Conservation (phyloP, 2,329 filamentous ascomycete genomes). For the Metarhizium sp. region DNA sequence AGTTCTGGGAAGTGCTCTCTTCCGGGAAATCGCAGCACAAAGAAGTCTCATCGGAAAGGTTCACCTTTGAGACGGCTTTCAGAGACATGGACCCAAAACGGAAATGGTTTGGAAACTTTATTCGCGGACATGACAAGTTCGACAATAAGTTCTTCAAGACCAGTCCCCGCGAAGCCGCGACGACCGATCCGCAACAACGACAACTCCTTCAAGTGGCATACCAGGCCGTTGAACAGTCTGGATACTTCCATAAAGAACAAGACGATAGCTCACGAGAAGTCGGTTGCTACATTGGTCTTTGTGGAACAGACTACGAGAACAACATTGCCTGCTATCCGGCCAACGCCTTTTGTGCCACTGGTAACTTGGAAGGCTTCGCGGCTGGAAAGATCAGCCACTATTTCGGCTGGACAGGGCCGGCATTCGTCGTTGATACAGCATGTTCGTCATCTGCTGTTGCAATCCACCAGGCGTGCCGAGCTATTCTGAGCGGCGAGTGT, state of each 20-base stretch:
- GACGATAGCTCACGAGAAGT: background rate
- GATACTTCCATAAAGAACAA: conserved; percentile 9
- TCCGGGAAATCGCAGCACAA: conserved; percentile 7
- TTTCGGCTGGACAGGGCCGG: conserved; percentile 5
- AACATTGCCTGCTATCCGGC: conserved; percentile 27
- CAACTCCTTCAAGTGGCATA: conserved; percentile 29
- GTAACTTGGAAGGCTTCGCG: background rate
- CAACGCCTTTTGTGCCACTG: conserved; percentile 7
- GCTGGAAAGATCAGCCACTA: conserved; percentile 2
- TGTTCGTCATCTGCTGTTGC: conserved; percentile 4
- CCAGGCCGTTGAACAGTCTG: conserved; percentile 24
- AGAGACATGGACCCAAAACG: background rate
- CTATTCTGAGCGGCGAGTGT: conserved; percentile 33
- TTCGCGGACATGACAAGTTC: conserved; percentile 17
- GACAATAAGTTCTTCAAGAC: conserved; percentile 33
- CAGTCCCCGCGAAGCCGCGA: conserved; percentile 22
- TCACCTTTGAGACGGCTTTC: background rate
- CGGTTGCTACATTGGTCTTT: conserved; percentile 20
- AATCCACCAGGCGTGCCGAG: conserved; percentile 2
- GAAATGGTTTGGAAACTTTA: conserved; percentile 15
- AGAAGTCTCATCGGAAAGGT: conserved; percentile 2
- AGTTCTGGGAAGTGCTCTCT: conserved; percentile 21
- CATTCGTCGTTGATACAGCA: conserved; percentile 6
- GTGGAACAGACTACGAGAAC: conserved; percentile 28
- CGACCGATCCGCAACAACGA: conserved; percentile 31